A percentile compares a stretch with the other conserved stretches of the same genome.
Conservation (phyloP, 2,329 filamentous ascomycete species). For the Diaporthe capsici region DNA sequence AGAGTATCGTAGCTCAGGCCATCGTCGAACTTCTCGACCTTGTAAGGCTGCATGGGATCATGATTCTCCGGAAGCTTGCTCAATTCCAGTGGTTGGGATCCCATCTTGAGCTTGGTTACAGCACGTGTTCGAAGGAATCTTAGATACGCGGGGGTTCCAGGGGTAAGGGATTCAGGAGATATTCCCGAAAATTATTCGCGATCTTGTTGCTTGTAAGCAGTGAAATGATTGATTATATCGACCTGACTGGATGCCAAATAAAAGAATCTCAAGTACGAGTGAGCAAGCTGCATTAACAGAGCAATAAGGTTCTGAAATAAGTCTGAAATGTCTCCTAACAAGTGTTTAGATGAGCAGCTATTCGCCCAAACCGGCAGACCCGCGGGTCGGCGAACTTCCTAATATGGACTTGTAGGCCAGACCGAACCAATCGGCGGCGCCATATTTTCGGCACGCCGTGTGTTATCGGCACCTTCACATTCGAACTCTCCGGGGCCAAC, state of each 20-base stretch:
- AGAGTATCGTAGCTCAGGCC: slow-evolving; percentile 15
- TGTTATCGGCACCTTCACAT: background rate
- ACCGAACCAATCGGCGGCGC: slow-evolving; percentile 11
- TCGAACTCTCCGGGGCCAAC: background rate
- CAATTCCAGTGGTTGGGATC: background rate
- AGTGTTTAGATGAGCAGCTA: background rate
- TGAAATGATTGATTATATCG: background rate
- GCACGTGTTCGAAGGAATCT: background rate
- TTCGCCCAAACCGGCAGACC: background rate
- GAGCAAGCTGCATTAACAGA: background rate
- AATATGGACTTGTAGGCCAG: background rate
- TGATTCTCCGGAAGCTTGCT: slow-evolving; percentile 6
- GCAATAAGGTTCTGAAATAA: slow-evolving; percentile 12
- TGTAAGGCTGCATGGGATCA: slow-evolving; percentile 13
- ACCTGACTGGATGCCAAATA: background rate
- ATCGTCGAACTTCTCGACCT: slow-evolving; percentile 14
- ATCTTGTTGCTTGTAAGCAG: background rate
- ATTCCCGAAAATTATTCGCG: background rate
- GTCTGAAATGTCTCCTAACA: background rate
- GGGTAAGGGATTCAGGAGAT: background rate
- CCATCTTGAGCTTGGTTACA: background rate
- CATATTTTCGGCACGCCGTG: no score
- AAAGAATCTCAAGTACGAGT: accelerated
- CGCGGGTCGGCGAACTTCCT: slow-evolving; percentile 12
- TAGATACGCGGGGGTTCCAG: background rate